phyloP scores from a whole-genome alignment of 805 yeast species.

The Teunomyces stri region DNA sequence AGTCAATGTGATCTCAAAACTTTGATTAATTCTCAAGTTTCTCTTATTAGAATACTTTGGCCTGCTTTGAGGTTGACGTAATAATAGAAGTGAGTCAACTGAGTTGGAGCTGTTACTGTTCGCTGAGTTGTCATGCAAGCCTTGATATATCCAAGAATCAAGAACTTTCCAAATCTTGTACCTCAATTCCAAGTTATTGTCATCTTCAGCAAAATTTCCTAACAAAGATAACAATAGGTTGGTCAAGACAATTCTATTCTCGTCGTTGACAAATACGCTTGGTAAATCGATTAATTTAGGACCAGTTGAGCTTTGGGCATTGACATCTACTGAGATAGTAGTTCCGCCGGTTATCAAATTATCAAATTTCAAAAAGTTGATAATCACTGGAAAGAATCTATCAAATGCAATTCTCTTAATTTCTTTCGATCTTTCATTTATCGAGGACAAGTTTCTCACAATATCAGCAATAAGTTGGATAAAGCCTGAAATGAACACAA shows the following conservation, averaged over 20 bases:
- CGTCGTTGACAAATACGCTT: slow-evolving; percentile 28
- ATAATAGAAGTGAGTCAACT: slow-evolving; percentile 4
- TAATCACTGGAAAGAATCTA: slow-evolving; percentile 33
- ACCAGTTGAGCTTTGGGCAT: slow-evolving; percentile 7
- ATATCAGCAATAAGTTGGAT: slow-evolving; percentile 55
- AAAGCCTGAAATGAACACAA: slow-evolving; percentile 71
- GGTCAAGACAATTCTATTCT: slow-evolving; percentile 32
- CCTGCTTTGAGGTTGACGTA: slow-evolving; percentile 11
- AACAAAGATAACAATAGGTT: slow-evolving; percentile 51
- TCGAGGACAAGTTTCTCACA: slow-evolving; percentile 25
- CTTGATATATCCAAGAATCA: slow-evolving; percentile 66
- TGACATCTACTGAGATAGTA: slow-evolving; percentile 10
- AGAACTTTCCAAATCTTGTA: slow-evolving; percentile 62
- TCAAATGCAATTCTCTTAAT: slow-evolving; percentile 27
- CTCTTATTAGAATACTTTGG: slow-evolving; percentile 19
- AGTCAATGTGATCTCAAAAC: slow-evolving; percentile 42
- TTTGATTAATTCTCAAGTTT: slow-evolving; percentile 20
- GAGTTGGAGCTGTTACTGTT: not conserved
- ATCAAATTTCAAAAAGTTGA: slow-evolving; percentile 39
- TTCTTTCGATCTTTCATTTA: slow-evolving; percentile 22
- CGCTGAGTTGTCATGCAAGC: slow-evolving; percentile 6
- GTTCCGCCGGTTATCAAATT: slow-evolving; percentile 27
- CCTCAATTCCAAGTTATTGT: slow-evolving; percentile 31
- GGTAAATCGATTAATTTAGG: slow-evolving; percentile 18
- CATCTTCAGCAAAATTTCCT: slow-evolving; percentile 47